A percentile compares a stretch with the other conserved stretches of the same genome.
Evolutionary conservation across 2,329 filamentous ascomycete species (phyloP).

Genomic region (Botrytis fabae): DNA sequence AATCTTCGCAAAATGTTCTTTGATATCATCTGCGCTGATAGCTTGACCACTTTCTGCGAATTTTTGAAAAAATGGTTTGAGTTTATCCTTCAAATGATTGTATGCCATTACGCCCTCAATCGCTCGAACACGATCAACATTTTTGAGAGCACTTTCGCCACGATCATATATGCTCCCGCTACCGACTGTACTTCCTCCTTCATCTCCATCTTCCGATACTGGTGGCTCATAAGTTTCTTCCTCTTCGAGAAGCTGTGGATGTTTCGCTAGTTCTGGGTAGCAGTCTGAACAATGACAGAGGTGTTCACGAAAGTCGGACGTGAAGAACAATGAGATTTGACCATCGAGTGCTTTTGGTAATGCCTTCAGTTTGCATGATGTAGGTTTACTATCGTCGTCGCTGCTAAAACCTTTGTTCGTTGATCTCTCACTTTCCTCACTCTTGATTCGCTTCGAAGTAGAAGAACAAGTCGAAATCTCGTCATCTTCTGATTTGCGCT

Average conservation of each 20-base stretch:
- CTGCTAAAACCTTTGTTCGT: not conserved
- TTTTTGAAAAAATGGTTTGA: constrained; percentile 91
- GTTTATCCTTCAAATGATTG: constrained; percentile 90
- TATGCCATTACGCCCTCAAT: constrained; percentile 99
- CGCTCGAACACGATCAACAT: constrained; percentile 86
- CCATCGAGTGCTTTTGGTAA: constrained; percentile 58
- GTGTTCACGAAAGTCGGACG: constrained; percentile 72
- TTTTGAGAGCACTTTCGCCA: constrained; percentile 87
- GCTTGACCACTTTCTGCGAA: constrained; percentile 89
- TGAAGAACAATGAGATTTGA: constrained; percentile 80
- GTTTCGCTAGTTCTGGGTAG: constrained; percentile 68
- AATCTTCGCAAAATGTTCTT: constrained; percentile 91
- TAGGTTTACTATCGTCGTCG: constrained; percentile 11
- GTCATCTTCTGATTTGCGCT: constrained; percentile 64
- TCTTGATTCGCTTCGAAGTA: constrained; percentile 54
- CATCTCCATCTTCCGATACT: constrained; percentile 64
- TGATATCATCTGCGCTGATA: constrained; percentile 94
- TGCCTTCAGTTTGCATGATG: constrained; percentile 58
- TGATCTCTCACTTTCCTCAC: constrained; percentile 20
- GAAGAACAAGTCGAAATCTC: constrained; percentile 38
- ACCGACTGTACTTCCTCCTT: constrained; percentile 60
- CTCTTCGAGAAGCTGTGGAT: constrained; percentile 85
- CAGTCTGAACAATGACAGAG: constrained; percentile 83
- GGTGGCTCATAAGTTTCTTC: constrained; percentile 94
- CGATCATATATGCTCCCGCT: constrained; percentile 85